Evolutionary conservation across 2,329 filamentous ascomycete species (phyloP).

Genomic region (Alternaria dauci): DNA sequence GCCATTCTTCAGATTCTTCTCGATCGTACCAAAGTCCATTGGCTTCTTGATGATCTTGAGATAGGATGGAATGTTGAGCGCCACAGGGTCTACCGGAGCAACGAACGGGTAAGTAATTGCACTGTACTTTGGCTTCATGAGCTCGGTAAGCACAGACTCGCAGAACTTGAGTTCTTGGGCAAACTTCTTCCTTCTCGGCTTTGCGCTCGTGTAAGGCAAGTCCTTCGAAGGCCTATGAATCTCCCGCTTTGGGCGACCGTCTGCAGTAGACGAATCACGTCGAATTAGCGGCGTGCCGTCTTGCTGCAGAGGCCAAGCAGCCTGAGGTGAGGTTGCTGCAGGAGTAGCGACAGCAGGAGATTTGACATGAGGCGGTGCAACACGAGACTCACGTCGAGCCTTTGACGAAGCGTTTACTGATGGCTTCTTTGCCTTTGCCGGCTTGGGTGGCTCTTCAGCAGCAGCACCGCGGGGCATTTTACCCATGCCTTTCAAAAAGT

Average conservation of each 20-base stretch:
- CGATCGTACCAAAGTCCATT: constrained; percentile 91
- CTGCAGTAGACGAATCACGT: constrained; percentile 80
- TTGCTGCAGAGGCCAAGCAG: constrained; percentile 77
- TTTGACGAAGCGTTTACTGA: constrained; percentile 40
- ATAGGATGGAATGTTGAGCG: constrained; percentile 91
- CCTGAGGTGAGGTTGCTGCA: constrained; percentile 54
- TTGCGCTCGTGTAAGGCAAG: constrained; percentile 82
- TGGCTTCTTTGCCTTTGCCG: constrained; percentile 61
- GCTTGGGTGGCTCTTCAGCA: constrained; percentile 63
- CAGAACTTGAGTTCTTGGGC: constrained; percentile 91
- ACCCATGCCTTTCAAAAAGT: constrained; percentile 68
- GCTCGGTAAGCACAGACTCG: constrained; percentile 78
- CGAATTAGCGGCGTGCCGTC: constrained; percentile 83
- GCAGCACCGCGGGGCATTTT: constrained; percentile 66
- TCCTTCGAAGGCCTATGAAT: constrained; percentile 92
- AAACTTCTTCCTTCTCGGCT: constrained; percentile 89
- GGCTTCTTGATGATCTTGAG: constrained; percentile 94
- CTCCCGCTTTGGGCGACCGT: constrained; percentile 87
- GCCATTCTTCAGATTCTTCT: constrained; percentile 76
- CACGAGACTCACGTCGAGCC: constrained; percentile 60
- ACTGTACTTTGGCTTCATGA: constrained; percentile 77
- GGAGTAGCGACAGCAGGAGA: constrained; percentile 54
- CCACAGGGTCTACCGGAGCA: constrained; percentile 88
- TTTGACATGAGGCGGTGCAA: constrained; percentile 53
- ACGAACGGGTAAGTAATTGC: constrained; percentile 77